phyloP scores from a whole-genome alignment of 345 rosid genomes.

The Dimocarpus longan region DNA sequence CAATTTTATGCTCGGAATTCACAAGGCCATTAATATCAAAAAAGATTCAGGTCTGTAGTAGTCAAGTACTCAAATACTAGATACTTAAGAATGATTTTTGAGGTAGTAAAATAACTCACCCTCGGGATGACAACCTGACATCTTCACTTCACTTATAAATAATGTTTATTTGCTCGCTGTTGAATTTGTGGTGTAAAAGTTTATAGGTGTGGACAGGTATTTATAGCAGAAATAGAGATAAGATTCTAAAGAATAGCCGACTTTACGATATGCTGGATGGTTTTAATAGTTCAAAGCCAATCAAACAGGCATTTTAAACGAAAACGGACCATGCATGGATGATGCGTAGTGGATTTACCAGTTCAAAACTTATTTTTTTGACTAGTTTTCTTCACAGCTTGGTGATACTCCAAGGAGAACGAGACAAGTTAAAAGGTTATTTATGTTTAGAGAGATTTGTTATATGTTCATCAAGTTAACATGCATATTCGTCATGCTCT shows the following conservation, averaged over 20 bases:
- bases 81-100: too few relatives aligned
- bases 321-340: background rate
- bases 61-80: too few relatives aligned
- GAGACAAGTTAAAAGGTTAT: background rate
- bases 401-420: background rate
- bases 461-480: too few relatives aligned
- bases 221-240: background rate
- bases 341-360: background rate
- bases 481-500: background rate
- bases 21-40: background rate
- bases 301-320: background rate
- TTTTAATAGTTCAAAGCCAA: background rate
- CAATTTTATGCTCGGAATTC: background rate
- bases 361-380: background rate
- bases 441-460: too few relatives aligned
- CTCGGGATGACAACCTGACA: background rate
- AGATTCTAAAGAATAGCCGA: too few relatives aligned
- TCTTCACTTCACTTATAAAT: background rate
- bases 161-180: too few relatives aligned
- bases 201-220: background rate
- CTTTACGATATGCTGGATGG: background rate
- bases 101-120: background rate
- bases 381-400: background rate
- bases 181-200: background rate
- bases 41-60: slow-evolving; percentile 10